phyloP scores from a whole-genome alignment of 1,284 basidiomycete species.

The Leccinum pachyderme region DNA sequence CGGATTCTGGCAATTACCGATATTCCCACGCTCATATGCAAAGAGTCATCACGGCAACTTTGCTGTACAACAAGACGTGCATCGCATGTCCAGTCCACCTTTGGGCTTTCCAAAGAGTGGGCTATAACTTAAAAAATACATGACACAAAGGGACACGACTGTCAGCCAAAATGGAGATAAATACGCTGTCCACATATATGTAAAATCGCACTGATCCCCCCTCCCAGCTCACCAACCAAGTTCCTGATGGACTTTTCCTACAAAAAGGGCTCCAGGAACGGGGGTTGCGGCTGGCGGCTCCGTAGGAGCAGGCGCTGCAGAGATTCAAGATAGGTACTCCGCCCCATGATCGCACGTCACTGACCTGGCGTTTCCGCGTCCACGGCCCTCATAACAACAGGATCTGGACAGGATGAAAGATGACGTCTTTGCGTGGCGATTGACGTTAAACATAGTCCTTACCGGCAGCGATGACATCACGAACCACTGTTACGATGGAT shows the following conservation, averaged over 20 bases:
- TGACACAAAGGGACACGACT: background rate
- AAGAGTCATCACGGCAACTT: background rate
- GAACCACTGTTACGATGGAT: background rate
- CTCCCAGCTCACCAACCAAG: constrained; percentile 3
- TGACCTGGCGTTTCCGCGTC: constrained; percentile 4
- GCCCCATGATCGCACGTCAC: background rate
- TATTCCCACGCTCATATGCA: background rate
- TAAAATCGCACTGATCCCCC: background rate
- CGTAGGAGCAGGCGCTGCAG: background rate
- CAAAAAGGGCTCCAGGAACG: constrained; percentile 8
- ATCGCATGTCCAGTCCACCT: background rate
- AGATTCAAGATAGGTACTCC: background rate
- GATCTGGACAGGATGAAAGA: background rate
- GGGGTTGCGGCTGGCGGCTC: background rate
- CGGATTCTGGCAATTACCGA: background rate
- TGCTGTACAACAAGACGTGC: background rate
- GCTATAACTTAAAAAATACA: background rate
- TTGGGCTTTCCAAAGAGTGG: background rate
- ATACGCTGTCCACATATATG: background rate
- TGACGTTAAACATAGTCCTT: background rate
- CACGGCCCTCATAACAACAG: background rate
- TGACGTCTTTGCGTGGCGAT: background rate
- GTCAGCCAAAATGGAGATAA: background rate
- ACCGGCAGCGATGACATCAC: constrained; percentile 2
- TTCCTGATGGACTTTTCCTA: constrained; percentile 9